Evolutionary conservation across 2,329 filamentous ascomycete species (phyloP).

Genomic region (Samsoniella hepiali): DNA sequence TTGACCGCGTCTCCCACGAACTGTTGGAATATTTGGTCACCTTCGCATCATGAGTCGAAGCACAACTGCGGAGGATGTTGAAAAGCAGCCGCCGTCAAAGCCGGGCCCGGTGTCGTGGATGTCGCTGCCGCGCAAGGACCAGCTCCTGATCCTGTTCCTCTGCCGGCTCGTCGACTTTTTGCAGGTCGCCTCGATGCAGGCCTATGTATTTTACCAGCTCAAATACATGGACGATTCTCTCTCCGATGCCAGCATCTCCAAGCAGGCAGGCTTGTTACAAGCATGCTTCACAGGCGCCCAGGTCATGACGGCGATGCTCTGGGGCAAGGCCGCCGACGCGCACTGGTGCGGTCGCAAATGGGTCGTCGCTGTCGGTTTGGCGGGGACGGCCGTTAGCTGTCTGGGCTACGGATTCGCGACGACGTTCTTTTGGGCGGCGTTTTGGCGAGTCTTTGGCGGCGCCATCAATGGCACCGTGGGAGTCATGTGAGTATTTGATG

Average conservation of each 20-base stretch:
- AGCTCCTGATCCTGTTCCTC: constrained; percentile 66
- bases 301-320: constrained; percentile 69
- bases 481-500: constrained; percentile 40
- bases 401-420: constrained; percentile 70
- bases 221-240: constrained; percentile 59
- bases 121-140: constrained; percentile 66
- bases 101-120: constrained; percentile 58
- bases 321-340: constrained; percentile 64
- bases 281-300: constrained; percentile 71
- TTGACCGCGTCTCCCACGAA: neutral
- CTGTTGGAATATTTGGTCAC: neutral
- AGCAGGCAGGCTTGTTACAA: constrained; percentile 66
- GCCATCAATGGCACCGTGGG: constrained; percentile 48
- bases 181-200: constrained; percentile 64
- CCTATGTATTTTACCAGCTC: constrained; percentile 75
- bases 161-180: constrained; percentile 71
- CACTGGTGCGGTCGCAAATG: constrained; percentile 62
- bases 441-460: constrained; percentile 65
- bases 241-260: constrained; percentile 55
- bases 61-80: neutral
- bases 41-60: neutral
- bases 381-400: constrained; percentile 64
- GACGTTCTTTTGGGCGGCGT: constrained; percentile 60
- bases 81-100: neutral
- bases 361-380: constrained; percentile 66